These are phyloP conservation scores for Colletotrichum sp. DNA, from an alignment of 2,329 filamentous ascomycete genomes.

Conservation along the genomic window DNA sequence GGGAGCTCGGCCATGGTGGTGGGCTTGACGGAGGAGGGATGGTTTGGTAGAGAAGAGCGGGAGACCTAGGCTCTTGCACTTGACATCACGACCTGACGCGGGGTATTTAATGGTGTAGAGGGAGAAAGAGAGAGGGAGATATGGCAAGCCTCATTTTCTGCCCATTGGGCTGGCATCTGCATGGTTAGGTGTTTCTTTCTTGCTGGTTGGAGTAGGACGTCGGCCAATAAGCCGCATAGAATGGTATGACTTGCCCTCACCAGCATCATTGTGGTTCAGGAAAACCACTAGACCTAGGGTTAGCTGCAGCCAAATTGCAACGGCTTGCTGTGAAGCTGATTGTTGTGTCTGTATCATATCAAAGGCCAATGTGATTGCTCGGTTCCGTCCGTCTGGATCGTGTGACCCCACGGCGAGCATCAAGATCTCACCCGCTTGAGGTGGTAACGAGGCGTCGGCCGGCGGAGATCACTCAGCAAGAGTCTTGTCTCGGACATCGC, in stretches of 20 bases:
- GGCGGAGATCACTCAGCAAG: background rate
- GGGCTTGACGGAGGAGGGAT: background rate
- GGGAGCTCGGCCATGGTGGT: background rate
- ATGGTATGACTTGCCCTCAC: background rate
- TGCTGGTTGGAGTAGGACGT: background rate
- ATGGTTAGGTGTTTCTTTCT: background rate
- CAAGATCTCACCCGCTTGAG: background rate
- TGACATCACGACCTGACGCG: background rate
- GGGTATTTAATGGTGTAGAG: constrained; percentile 4
- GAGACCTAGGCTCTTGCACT: background rate
- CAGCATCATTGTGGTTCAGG: background rate
- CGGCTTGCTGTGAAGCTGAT: background rate
- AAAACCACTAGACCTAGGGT: background rate
- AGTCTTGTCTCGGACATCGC: background rate
- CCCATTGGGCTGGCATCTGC: background rate
- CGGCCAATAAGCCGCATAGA: constrained; percentile 10
- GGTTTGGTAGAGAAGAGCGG: background rate
- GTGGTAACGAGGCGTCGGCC: background rate
- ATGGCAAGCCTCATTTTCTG: constrained; percentile 12
- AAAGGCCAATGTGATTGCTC: background rate
- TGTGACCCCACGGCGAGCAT: background rate
- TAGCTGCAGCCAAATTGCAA: background rate
- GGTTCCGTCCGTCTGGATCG: background rate
- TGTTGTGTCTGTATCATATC: background rate
- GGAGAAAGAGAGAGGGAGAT: background rate